Percentiles rank a stretch among this genome's conserved stretches.
These are phyloP conservation scores for Penicillium diatomitis DNA, from an alignment of 495 filamentous ascomycete species.

Conservation along the genomic window DNA sequence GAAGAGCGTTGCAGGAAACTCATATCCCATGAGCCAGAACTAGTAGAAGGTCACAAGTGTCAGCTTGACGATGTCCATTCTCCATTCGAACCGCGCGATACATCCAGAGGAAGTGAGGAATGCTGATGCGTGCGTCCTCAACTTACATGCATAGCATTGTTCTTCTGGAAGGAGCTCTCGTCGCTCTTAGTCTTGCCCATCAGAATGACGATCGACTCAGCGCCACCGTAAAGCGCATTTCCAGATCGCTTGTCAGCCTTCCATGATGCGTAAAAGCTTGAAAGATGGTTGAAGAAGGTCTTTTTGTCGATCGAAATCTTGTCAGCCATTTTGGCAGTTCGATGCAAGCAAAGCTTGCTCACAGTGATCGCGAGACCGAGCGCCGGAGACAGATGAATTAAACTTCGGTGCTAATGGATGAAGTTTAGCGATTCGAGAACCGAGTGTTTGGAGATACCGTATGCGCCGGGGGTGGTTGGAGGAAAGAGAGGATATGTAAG, in stretches of 20 bases:
- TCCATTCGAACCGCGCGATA: too few relatives aligned
- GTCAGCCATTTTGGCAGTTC: conserved; percentile 36
- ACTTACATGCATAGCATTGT: conserved; percentile 88
- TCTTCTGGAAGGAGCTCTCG: conserved; percentile 75
- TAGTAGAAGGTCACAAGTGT: conserved; percentile 22
- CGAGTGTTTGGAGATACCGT: too few relatives aligned
- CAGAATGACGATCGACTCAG: conserved; percentile 72
- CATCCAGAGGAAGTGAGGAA: too few relatives aligned
- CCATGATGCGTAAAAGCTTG: conserved; percentile 80
- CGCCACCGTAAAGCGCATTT: conserved; percentile 75
- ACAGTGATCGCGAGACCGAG: conserved; percentile 7
- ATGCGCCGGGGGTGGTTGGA: too few relatives aligned
- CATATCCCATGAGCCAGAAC: conserved; percentile 98
- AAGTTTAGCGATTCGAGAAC: too few relatives aligned
- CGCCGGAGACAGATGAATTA: not conserved
- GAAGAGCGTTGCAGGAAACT: conserved; percentile 93
- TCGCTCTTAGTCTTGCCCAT: conserved; percentile 89
- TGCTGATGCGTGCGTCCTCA: not conserved
- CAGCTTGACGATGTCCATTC: too few relatives aligned
- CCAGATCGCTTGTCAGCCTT: conserved; percentile 78
- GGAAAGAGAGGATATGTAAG: not conserved
- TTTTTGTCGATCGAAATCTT: conserved; percentile 87
- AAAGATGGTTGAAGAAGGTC: conserved; percentile 84
- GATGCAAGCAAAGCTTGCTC: conserved; percentile 12
- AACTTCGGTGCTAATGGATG: too few relatives aligned